Evolutionary conservation across 208 protist genomes (phyloP), one percentile per base, ranked within the genome.

Genomic region (Trypanosoma boissoni): DNA sequence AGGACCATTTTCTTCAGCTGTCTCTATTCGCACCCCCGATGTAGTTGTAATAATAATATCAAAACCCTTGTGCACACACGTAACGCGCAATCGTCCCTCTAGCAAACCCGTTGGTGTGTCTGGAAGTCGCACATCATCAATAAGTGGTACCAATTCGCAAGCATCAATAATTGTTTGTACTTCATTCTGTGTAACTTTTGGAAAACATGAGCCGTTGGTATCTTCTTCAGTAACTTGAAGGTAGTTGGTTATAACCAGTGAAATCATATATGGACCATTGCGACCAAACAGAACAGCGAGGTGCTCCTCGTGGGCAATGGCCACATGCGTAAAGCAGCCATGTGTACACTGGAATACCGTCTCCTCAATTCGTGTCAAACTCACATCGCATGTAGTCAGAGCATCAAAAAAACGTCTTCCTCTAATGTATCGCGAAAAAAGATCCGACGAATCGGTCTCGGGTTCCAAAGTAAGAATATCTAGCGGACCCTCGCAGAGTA

Each of bases 401-500:
- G 52, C 29, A 24, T 55, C 2, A 2, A 68, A 41, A 43, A 60
- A 24, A 29, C 52, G 60, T 43, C 29, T 39, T 46, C 24, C 9
- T 28, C 54, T 3, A 41, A 74, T 23, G 54, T 64, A 63, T 48
- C 59, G 26, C 21, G 51, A 28, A 54, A 59, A 56, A 51, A 64
- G 55, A 14, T 48, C 26, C 31, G 26, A 29, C 16, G 55, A 2
- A 48, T 58, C 43, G 18, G 32, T 23, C 1, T 2, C 18, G 2
- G 27, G 27, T 55, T 29, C 9, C 43, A 14, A 1, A 23, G 31
- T 27, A 24, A 55, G 3, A 14, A 41, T 21, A 2, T 12, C 0
- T 27, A 58, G 28, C 41, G 66, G 51, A 24, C 66, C 66, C 23
- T 72, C 66, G 53, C 66, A 66, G 1, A 54, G 16, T n/a, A 72